These are phyloP conservation scores for Dryas integrifolia DNA, from an alignment of 331 rosid species.

Conservation along the genomic window DNA sequence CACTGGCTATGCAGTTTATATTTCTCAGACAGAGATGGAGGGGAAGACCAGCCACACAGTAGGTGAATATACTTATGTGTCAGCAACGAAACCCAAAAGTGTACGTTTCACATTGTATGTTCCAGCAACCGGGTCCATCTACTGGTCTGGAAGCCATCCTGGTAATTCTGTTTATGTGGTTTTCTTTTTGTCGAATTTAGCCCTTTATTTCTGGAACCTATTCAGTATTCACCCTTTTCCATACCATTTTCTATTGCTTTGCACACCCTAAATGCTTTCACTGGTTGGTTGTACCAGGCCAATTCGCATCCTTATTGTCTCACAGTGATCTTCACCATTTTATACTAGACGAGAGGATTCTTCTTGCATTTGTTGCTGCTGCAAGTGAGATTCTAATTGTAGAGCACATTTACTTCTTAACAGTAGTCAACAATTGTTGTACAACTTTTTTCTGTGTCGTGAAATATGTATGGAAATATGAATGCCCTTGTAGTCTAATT, in stretches of 20 bases:
- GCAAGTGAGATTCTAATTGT: conserved; percentile 51
- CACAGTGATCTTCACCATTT: conserved; percentile 55
- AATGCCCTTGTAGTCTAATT: background rate
- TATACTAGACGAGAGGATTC: conserved; percentile 58
- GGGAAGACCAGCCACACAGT: conserved; percentile 53
- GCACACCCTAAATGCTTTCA: conserved; percentile 4
- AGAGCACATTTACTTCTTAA: background rate
- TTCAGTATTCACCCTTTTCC: background rate
- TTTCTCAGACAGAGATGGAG: conserved; percentile 67
- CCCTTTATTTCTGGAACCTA: background rate
- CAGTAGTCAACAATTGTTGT: background rate
- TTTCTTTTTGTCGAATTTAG: background rate
- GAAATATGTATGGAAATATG: background rate
- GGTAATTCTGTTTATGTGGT: conserved; percentile 34
- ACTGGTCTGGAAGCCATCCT: conserved; percentile 62
- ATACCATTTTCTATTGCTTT: conserved; percentile 4
- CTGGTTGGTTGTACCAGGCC: conserved; percentile 38
- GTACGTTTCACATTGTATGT: conserved; percentile 44
- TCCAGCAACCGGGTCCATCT: conserved; percentile 60
- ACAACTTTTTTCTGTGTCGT: background rate
- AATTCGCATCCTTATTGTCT: conserved; percentile 37
- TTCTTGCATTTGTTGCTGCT: conserved; percentile 73
- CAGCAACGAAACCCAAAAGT: conserved; percentile 53
- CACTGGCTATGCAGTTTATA: conserved; percentile 67
- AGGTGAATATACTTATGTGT: conserved; percentile 46